Evolutionary conservation across 139 green algal species (phyloP), one percentile per base, ranked within the genome.

Genomic region (Tetradesmus lagerheimii): DNA sequence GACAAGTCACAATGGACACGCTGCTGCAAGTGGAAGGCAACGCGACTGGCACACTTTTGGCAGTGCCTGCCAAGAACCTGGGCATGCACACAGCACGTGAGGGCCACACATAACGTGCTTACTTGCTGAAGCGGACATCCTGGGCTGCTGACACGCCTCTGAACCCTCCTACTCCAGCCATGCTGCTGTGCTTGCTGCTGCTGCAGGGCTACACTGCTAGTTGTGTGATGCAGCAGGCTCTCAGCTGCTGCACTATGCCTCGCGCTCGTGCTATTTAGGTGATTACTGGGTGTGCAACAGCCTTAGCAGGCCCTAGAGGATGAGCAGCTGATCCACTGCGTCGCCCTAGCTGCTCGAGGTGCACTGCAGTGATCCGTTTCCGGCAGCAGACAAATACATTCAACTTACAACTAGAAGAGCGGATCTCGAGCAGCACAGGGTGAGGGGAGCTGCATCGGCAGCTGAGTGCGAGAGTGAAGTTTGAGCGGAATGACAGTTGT

Each of bases 101-200:
- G 84, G 3, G 27, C 34, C 12, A n/a, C 29, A 12, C 0, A 27
- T 6, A 43, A 16, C 62, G 34, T 27, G 20, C 93, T 53, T 86
- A 96, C 92, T 98, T 96, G 53, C 83, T 77, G 76, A 97, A 98
- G 1, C 95, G 90, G 1, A 85, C 93, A 92, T 98, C 96, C 89
- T 98, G 96, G 0, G 91, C 92, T 0, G 95, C 95, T 0, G 90
- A 94, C 0, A 96, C 93, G 27, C 95, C 95, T 1, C 92, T 86
- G 38, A 95, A 92, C 47, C 94, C 93, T 39, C 92, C 92, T 0
- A 91, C 85, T 25, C 89, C 91, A 78, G 92, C 62, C 92, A 94
- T 94, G 47, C 11, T 86, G 71, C 74, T 80, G 62, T 31, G 57
- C 37, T 38, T 89, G 38, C 83, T 89, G 64, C 83, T 80, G 35